These are phyloP conservation scores for Cladophialophora chaetospira DNA, from an alignment of 2,329 filamentous ascomycete species.

Conservation along the genomic window DNA sequence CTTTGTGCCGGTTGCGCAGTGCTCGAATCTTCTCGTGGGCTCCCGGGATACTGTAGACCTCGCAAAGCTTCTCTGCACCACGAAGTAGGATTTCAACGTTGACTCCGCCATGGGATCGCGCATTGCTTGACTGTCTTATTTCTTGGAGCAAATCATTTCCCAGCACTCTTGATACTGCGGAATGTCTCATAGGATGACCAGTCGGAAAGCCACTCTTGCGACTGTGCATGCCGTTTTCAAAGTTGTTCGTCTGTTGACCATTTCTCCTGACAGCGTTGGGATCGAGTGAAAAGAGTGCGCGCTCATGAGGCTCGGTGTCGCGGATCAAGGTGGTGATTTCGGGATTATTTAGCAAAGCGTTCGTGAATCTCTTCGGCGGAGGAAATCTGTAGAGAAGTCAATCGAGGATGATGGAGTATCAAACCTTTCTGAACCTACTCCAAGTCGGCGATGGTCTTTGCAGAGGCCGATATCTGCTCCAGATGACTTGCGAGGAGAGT, in stretches of 20 bases:
- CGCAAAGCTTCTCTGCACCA: constrained; percentile 86
- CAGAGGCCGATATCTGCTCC: constrained; percentile 76
- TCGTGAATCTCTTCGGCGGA: constrained; percentile 90
- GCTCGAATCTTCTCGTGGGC: constrained; percentile 73
- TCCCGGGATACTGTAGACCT: constrained; percentile 81
- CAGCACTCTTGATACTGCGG: constrained; percentile 85
- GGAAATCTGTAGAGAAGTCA: constrained; percentile 66
- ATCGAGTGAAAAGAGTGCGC: constrained; percentile 90
- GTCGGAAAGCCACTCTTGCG: constrained; percentile 47
- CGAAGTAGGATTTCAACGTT: constrained; percentile 82
- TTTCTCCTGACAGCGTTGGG: constrained; percentile 59
- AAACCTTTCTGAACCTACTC: constrained; percentile 57
- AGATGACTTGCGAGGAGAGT: constrained; percentile 70
- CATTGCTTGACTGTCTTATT: constrained; percentile 64
- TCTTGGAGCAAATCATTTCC: constrained; percentile 83
- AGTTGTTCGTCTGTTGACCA: constrained; percentile 2
- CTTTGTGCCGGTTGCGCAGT: constrained; percentile 69
- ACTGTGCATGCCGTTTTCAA: constrained; percentile 7
- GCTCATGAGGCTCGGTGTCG: constrained; percentile 92
- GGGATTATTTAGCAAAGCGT: constrained; percentile 80
- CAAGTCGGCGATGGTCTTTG: constrained; percentile 72
- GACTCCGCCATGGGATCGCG: constrained; percentile 65
- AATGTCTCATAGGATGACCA: constrained; percentile 65
- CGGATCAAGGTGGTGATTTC: constrained; percentile 95
- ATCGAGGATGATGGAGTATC: constrained; percentile 23